Base-by-base conservation (phyloP, 306 rosid genomes). In the Citrullus amarus region DNA sequence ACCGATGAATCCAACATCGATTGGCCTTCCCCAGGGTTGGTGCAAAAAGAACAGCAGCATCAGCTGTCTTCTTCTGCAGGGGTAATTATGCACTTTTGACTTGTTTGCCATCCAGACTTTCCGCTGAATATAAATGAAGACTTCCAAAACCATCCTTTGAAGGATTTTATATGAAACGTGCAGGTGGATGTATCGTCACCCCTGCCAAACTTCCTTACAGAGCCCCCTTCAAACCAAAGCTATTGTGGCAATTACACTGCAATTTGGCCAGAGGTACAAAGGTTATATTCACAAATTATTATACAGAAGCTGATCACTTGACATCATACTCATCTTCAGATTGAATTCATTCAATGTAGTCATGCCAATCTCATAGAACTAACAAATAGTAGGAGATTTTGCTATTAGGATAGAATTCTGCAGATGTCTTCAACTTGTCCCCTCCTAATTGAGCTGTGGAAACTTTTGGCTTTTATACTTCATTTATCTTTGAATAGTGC, bases 191-290 rank as follows among this genome's bases (percentile, higher is more conserved):
- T 66, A 30, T 83, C 91, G 53, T 82, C 87, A 53, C 44, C 88
- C 44, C 81, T 92, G 58, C 78, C 83, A 65, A 85, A 78, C 81
- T 88, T 68, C 79, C 78, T 83, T 55, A 79, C 77, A 81, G 98
- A 94, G 97, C 98, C 92, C 98, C 98, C 98, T 94, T 94, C 97
- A 94, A 94, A 94, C 98, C 98, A 94, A 94, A 94, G 83, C 80
- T 84, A 38, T 53, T 60, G 79, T 70, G 78, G 83, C 84, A 88
- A 80, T 69, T 77, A 60, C 55, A 71, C 76, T 65, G 78, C 83
- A 17, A 34, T 71, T 58, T 81, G 78, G 80, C 86, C 87, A 22
- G 83, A 84, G 50, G 85, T 76, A 61, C 91, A 86, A 62, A 86
- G 83, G 90, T 92, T 88, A 87, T 67, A 36, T 78, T 22, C 73